phyloP scores from a whole-genome alignment of 2,329 filamentous ascomycete genomes.

The Chrysosporium keratinophilum region DNA sequence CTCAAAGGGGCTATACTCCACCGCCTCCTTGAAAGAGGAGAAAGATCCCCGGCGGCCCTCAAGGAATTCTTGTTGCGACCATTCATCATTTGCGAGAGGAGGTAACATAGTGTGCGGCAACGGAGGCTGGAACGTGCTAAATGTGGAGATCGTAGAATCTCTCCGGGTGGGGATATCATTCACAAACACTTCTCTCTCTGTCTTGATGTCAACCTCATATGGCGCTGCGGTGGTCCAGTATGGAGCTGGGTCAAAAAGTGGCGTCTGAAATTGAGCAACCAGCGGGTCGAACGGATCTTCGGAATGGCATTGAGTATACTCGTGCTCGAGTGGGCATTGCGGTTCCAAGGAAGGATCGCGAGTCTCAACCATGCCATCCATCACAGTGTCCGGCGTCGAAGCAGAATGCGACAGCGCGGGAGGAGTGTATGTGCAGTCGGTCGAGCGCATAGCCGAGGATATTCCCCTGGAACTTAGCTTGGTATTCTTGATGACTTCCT shows the following conservation, averaged over 20 bases:
- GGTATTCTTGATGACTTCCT: constrained; percentile 93
- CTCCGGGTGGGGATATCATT: constrained; percentile 76
- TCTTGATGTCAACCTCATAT: constrained; percentile 93
- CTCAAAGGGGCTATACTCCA: constrained; percentile 74
- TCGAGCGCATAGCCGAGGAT: constrained; percentile 38
- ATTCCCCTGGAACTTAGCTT: constrained; percentile 77
- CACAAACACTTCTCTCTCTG: constrained; percentile 85
- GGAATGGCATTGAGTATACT: constrained; percentile 59
- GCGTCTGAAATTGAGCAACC: constrained; percentile 34
- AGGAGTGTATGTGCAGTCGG: constrained; percentile 48
- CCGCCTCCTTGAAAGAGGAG: constrained; percentile 44
- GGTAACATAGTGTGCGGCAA: constrained; percentile 57
- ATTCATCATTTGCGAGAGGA: constrained; percentile 54
- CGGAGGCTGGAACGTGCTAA: constrained; percentile 80
- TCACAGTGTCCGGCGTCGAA: constrained; percentile 69
- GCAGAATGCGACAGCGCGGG: constrained; percentile 71
- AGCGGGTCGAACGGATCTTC: constrained; percentile 36
- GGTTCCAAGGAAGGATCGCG: constrained; percentile 72
- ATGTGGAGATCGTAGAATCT: constrained; percentile 83
- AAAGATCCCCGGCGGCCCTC: constrained; percentile 54
- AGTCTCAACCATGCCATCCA: constrained; percentile 56
- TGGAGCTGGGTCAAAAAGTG: constrained; percentile 49
- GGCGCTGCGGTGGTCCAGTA: constrained; percentile 56
- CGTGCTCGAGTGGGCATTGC: constrained; percentile 54
- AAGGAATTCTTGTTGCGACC: constrained; percentile 62